Evolutionary conservation across 345 rosid species (phyloP), one percentile per base, ranked within the genome.

Genomic region (Dipteronia sinensis): DNA sequence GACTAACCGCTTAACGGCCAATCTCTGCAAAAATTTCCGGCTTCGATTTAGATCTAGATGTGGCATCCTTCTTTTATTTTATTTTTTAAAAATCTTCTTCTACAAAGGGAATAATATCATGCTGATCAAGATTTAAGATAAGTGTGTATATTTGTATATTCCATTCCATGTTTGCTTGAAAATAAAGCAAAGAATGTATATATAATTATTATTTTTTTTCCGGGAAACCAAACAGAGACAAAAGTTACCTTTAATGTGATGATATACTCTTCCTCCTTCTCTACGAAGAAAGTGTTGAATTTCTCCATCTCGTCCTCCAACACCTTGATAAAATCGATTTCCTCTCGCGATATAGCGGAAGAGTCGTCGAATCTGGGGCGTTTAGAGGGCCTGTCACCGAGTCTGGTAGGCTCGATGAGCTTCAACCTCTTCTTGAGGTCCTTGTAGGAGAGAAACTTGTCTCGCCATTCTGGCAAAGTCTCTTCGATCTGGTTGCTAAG

Each of bases 261-360:
- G 88, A 96, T 90, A 77, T 94, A 92, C 70, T 96, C 99, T 85
- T 96, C 99, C 90, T 96, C 99, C 73, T 96, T 86, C 84, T 94
- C 98, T 34, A 94, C 93, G 80, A 94, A 96, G 86, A 96, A 94
- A 4, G 86, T 46, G 71, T 96, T 96, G 84, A 96, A 94, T 82
- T 96, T 96, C 90, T 96, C 97, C 64, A 95, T 86, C 84, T 95
- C 98, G 46, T 79, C 92, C 73, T 93, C 99, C 82, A 96, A 85
- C 68, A 88, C 83, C 38, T 80, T 82, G 66, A 89, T 84, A 77
- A 96, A 94, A 85, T 92, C 90, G 65, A 82, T 74, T 81, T 91
- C 99, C 78, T 95, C 98, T 12, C 77, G 74, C 3, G 96, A 80
- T 86, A 95, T 90, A 42, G 79, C 81, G 7, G 10, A 65, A 15